These are phyloP conservation scores for Scheffersomyces quercinus DNA, from an alignment of 1,139 yeast genomes.

Conservation along the genomic window DNA sequence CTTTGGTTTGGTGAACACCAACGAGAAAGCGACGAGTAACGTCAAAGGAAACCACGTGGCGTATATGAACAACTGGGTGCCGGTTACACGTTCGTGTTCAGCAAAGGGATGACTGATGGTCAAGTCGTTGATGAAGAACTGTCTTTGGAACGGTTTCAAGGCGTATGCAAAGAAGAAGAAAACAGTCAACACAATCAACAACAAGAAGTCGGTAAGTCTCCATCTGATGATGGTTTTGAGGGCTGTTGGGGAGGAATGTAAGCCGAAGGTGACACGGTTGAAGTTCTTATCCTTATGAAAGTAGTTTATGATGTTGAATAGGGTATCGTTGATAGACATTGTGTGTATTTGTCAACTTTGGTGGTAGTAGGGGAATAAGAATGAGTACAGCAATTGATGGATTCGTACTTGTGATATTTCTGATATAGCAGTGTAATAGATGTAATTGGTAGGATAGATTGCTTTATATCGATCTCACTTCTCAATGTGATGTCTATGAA, in stretches of 20 bases:
- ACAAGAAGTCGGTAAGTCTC: constrained; percentile 59
- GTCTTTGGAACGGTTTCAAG: constrained; percentile 68
- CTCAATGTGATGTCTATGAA: no score
- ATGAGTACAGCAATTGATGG: no score
- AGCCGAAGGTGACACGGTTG: constrained; percentile 55
- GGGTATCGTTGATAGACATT: constrained; percentile 1
- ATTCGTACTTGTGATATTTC: no score
- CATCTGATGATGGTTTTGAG: constrained; percentile 41
- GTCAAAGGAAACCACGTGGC: constrained; percentile 40
- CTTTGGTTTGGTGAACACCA: constrained; percentile 33
- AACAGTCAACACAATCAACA: constrained; percentile 41
- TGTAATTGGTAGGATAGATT: no score
- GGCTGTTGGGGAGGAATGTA: constrained; percentile 31
- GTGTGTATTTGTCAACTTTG: not conserved
- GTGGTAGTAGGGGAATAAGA: no score
- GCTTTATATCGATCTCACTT: no score
- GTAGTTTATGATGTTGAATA: constrained; percentile 3
- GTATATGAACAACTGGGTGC: constrained; percentile 34
- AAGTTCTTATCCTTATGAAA: constrained; percentile 16
- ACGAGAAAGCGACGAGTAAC: constrained; percentile 23
- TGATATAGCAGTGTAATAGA: no score
- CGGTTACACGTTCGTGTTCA: constrained; percentile 40
- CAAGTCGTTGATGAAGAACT: constrained; percentile 49
- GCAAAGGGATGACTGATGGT: constrained; percentile 51
- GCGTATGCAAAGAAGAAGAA: constrained; percentile 46